Base-by-base conservation (phyloP, 1,139 yeast species). In the Geotrichum europaeum region DNA sequence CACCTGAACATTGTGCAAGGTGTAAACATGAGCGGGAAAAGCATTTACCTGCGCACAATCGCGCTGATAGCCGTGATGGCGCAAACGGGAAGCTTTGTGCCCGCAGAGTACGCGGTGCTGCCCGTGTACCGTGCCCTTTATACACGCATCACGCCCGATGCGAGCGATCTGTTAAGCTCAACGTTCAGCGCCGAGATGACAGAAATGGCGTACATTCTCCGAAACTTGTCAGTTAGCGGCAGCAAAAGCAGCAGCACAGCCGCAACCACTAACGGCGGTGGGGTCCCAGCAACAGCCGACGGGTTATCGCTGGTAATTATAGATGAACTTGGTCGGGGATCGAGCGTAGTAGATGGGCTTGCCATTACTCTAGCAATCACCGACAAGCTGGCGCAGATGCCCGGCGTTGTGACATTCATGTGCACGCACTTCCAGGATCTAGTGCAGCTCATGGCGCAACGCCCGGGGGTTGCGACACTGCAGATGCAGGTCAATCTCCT, bases 1-100 rank as follows among this genome's bases (percentile, higher is more conserved):
- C 66, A 78, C 32, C 66, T 80, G 40, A 81, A 79, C 61, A 71
- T 80, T 0, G 72, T 80, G 1, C 79, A 82, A 0, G 83, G 83
- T 0, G 76, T 79, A 24, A 80, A 80, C 62, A 80, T 81, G 83
- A 83, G 84, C 53, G 85, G 85, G 34, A 81, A 82, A 68, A 79
- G 83, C 0, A 77, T 81, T 0, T 79, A 79, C 62, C 76, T 81
- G 25, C 76, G 79, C 58, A 82, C 80, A 61, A 73, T 80, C 9
- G 81, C 83, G 0, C 66, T 81, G 10, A 63, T 79, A 3, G 74
- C 76, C 1, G 75, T 81, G 1, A 72, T 81, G 74, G 80, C 83
- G 0, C 85, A 82, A 65, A 75, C 80, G 53, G 85, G 85, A 0
- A 76, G 81, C 49, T 57, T 57, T 64, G 75, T 82, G 0, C 85